Evolutionary conservation across 257 asterid genomes (phyloP), one percentile per base, ranked within the genome.

Genomic region (Fraxinus quadrangulata): DNA sequence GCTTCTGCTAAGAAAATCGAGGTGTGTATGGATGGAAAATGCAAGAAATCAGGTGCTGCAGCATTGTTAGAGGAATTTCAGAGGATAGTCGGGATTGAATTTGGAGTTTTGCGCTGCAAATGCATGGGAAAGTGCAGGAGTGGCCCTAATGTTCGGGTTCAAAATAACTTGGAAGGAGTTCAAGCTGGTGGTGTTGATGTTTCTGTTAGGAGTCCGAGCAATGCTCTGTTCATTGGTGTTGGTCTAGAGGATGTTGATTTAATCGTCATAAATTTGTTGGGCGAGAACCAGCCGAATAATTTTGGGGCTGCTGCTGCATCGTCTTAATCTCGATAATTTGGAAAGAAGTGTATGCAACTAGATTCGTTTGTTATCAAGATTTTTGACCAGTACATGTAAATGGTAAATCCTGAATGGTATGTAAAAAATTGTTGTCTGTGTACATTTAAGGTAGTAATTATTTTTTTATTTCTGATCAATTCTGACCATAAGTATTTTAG

Each of bases 11-110:
- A 78, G 85, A 89, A 81, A 86, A 81, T 94, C 0, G 94, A 94
- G 77, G 98, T 94, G 8, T 94, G 98, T 39, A 85, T 94, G 96
- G 98, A 97, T 2, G 94, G 97, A 2, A 94, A 94, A n/a, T 94
- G 98, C 91, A 92, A 89, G 91, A 90, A 87, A 75, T 84, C 90
- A 0, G 97, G 97, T 0, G 91, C 92, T 1, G 83, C 36, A 0
- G 83, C 81, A 10, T 30, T 92, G 37, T n/a, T 95, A 72, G 94
- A 89, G 26, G 89, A 90, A 74, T 88, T 95, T 30, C 89, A 84
- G 79, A 84, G 76, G 72, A 83, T 26, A 1, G 85, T 86, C 0
- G 99, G 96, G 51, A 74, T 79, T 6, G 93, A 91, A 83, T 91
- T 82, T 65, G 87, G 87, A 39, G 98, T 91, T 28, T 78, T 87